Percentiles rank a stretch among this genome's conserved stretches.
These are phyloP conservation scores for Dioscorea alata DNA, from an alignment of 106 monocot genomes.

Conservation along the genomic window DNA sequence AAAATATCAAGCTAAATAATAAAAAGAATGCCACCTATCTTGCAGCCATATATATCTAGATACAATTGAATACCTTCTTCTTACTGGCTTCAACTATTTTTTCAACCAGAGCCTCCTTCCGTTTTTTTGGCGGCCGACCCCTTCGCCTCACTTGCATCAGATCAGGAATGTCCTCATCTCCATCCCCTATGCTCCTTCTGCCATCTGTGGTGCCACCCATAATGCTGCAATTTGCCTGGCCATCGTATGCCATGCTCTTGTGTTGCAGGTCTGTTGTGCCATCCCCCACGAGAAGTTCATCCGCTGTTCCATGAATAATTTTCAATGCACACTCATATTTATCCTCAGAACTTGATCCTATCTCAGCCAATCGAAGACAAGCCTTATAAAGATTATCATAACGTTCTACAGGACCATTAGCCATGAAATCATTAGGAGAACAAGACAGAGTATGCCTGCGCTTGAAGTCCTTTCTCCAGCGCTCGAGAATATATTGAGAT, in stretches of 20 bases:
- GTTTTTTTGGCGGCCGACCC: constrained; percentile 27
- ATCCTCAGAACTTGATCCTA: constrained; percentile 27
- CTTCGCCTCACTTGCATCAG: constrained; percentile 29
- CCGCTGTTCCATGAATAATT: constrained; percentile 23
- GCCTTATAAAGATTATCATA: constrained; percentile 36
- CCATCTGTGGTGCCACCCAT: constrained; percentile 7
- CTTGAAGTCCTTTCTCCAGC: constrained; percentile 44
- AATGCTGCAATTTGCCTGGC: neutral
- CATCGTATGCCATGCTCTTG: constrained; percentile 2
- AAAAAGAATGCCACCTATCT: neutral
- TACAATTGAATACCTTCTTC: constrained; percentile 26
- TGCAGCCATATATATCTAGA: neutral
- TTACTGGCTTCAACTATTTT: constrained; percentile 28
- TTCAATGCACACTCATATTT: constrained; percentile 33
- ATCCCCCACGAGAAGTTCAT: constrained; percentile 36
- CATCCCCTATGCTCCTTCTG: constrained; percentile 19
- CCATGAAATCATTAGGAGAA: constrained; percentile 22
- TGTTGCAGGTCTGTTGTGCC: constrained; percentile 13
- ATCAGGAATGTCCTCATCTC: constrained; percentile 22
- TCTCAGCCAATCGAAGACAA: constrained; percentile 33
- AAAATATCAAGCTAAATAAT: neutral
- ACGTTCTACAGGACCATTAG: constrained; percentile 27
- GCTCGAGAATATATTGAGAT: constrained; percentile 30
- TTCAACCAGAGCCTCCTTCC: constrained; percentile 38
- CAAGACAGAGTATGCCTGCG: constrained; percentile 16